Evolutionary conservation across 441 rosid genomes (phyloP).

Genomic region (Populus hybrid): DNA sequence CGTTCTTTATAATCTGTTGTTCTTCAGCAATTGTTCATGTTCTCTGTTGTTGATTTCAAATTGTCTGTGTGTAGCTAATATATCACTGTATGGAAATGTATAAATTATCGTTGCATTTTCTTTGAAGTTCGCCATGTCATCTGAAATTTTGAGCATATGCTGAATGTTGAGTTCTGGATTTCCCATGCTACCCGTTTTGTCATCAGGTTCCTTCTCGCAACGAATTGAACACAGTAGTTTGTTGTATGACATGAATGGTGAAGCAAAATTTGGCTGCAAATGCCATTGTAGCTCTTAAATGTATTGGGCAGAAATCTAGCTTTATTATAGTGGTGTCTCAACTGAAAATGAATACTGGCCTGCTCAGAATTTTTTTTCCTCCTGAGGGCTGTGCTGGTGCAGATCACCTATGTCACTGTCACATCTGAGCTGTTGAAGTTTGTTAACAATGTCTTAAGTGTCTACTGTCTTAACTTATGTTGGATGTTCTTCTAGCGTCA

Average conservation of each 20-base stretch:
- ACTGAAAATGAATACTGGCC: neutral
- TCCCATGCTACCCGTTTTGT: neutral
- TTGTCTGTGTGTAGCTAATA: conserved; percentile 6
- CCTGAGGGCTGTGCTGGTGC: neutral
- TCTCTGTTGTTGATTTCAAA: neutral
- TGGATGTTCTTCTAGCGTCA: neutral
- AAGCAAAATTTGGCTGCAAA: conserved; percentile 8
- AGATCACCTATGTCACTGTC: neutral
- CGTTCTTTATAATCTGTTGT: neutral
- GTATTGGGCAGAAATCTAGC: neutral
- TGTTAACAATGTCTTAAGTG: neutral
- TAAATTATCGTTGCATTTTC: conserved; percentile 6
- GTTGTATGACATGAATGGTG: neutral
- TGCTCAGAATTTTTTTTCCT: neutral
- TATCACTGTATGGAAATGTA: conserved; percentile 4
- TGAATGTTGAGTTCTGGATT: neutral
- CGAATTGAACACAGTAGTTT: neutral
- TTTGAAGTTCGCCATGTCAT: neutral
- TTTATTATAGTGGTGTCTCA: neutral
- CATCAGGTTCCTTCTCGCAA: neutral
- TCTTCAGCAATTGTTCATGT: conserved; percentile 11
- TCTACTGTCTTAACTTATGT: neutral
- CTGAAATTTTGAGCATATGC: neutral
- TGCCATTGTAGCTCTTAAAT: neutral
- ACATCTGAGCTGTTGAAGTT: neutral